A percentile compares a stretch with the other conserved stretches of the same genome.
These are phyloP conservation scores for Neurospora discreta DNA, from an alignment of 495 filamentous ascomycete species.

Conservation along the genomic window DNA sequence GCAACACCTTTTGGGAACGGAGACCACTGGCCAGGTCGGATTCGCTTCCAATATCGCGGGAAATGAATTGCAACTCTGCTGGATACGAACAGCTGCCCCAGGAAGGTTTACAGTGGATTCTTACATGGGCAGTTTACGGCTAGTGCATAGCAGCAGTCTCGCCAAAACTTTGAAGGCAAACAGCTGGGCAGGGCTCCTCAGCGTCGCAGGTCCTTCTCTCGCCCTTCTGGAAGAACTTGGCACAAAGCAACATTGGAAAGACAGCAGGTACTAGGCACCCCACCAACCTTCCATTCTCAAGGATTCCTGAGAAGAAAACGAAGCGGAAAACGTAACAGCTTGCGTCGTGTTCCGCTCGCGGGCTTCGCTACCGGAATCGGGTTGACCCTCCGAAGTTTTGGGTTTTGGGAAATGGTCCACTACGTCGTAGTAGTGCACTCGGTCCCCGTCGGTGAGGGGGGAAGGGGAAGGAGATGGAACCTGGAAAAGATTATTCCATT, in stretches of 20 bases:
- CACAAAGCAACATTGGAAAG: not conserved
- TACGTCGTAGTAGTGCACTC: not conserved
- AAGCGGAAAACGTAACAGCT: not conserved
- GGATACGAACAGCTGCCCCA: not conserved
- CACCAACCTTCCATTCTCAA: not conserved
- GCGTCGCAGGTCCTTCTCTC: not conserved
- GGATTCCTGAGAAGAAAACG: not conserved
- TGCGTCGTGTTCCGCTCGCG: not conserved
- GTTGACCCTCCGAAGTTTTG: not conserved
- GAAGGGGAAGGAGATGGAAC: not conserved
- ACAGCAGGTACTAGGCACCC: not conserved
- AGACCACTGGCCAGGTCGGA: not conserved
- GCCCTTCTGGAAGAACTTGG: not conserved
- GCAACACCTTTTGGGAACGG: not conserved
- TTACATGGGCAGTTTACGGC: not conserved
- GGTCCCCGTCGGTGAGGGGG: not conserved
- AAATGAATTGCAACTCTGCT: not conserved
- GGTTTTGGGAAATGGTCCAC: not conserved
- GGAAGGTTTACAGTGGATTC: not conserved
- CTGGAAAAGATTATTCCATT: not conserved
- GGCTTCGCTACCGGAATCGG: not conserved
- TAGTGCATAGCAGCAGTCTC: not conserved
- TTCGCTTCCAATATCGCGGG: not conserved
- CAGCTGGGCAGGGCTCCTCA: not conserved
- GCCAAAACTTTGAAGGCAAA: not conserved